Base-by-base conservation (phyloP, 2,329 filamentous ascomycete genomes). In the Spiromastix sp. region DNA sequence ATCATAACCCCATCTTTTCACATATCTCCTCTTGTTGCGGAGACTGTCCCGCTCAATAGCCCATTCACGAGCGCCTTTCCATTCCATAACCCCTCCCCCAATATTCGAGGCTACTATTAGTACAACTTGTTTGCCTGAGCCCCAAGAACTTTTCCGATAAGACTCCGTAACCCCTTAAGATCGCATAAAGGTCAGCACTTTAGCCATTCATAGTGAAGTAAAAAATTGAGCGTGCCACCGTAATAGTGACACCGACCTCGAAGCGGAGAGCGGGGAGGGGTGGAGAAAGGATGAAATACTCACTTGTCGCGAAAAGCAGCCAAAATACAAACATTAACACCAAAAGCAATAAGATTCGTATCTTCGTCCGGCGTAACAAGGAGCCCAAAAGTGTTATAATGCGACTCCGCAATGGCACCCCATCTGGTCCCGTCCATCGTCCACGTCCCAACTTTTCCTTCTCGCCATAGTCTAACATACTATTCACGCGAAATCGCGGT, bases 51-150 rank as follows among this genome's bases (percentile, higher is more conserved):
- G 74, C 64, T 98, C 91, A 51, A 96, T 93, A 1, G 91, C 91
- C 91, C 91, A 98, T 64, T 98, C 91, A 42, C 87, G 76, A 13
- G 89, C 83, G 0, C 89, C 89, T 60, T 98, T 98, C 89, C 86
- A 95, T 54, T 95, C 89, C 86, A 96, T 96, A 5, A 98, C 91
- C 50, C 91, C 91, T 40, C 91, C 91, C 32, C 91, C 91, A 44
- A 93, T 74, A 53, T 98, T 98, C 37, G 91, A 87, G 16, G 83
- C 87, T 13, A 96, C 69, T 43, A 98, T 86, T 36, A 98, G 81
- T 45, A 98, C 91, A 53, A 82, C 87, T 52, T 94, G 96, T 54
- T 80, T 79, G 13, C 91, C 91, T 32, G 84, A 84, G 33, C 89
- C 87, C 3, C 93, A 68, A 22, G 78, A 65, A 30, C 80, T 71